These are phyloP conservation scores for Gossypium davidsonii DNA, from an alignment of 441 rosid genomes.

Conservation along the genomic window DNA sequence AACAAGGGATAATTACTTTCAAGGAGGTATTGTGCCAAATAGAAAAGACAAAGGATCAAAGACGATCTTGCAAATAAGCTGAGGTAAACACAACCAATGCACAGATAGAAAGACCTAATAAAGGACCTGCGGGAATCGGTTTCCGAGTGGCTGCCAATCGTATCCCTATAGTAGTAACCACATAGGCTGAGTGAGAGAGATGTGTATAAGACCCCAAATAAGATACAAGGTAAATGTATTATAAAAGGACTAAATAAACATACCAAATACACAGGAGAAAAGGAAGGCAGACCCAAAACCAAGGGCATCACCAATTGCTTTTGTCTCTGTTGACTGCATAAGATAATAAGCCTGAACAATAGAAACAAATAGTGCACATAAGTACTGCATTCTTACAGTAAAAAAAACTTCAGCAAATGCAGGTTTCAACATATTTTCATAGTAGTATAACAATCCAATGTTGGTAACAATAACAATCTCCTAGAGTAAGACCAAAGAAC, in stretches of 20 bases:
- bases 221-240: background rate
- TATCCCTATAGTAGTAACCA: slow-evolving; percentile 40
- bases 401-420: background rate
- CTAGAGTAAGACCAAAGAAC: background rate
- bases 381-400: background rate
- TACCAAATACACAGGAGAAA: slow-evolving; percentile 68
- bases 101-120: slow-evolving; percentile 50
- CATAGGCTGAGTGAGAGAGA: background rate
- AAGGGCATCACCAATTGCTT: slow-evolving; percentile 60
- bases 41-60: slow-evolving; percentile 20
- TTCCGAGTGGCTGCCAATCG: slow-evolving; percentile 63
- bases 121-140: slow-evolving; percentile 55
- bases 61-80: slow-evolving; percentile 43
- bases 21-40: background rate
- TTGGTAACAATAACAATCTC: background rate
- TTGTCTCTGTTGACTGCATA: slow-evolving; percentile 58
- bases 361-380: background rate
- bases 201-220: slow-evolving; percentile 4
- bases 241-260: slow-evolving; percentile 1
- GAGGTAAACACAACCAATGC: slow-evolving; percentile 42
- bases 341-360: slow-evolving; percentile 49
- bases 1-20: slow-evolving; percentile 3
- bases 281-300: slow-evolving; percentile 75
- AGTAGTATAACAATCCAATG: background rate
- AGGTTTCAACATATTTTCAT: background rate